Percentiles rank a stretch among this genome's conserved stretches.
Conservation (phyloP, 2,329 filamentous ascomycete genomes). For the Tolypocladium paradoxum region DNA sequence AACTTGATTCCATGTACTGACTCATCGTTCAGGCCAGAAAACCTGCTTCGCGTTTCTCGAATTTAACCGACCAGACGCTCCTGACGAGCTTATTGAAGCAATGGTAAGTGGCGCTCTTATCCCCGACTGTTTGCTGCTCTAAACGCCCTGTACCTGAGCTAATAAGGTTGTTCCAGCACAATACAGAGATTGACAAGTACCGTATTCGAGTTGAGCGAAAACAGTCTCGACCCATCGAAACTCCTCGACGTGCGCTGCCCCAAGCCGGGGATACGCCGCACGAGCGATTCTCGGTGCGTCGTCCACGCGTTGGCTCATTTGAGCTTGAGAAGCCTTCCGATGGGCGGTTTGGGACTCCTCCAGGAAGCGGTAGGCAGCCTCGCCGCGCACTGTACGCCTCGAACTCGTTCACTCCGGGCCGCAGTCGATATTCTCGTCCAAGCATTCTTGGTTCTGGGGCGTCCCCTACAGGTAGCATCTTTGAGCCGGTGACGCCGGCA, state of each 20-base stretch:
- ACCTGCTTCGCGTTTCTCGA: slow-evolving; percentile 27
- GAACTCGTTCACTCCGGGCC: slow-evolving; percentile 3
- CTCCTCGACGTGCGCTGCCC: slow-evolving; percentile 6
- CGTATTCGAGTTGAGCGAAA: slow-evolving; percentile 28
- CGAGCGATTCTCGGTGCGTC: background rate
- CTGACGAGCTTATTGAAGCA: slow-evolving; percentile 22
- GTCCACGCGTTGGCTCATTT: slow-evolving; percentile 2
- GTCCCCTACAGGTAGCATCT: slow-evolving; percentile 1
- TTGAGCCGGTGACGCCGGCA: background rate
- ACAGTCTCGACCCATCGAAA: slow-evolving; percentile 12
- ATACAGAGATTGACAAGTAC: slow-evolving; percentile 17
- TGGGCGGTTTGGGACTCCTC: background rate
- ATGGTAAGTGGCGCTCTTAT: slow-evolving; percentile 23
- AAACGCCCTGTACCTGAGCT: slow-evolving; percentile 1
- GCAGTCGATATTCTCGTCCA: slow-evolving; percentile 3
- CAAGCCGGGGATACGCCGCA: background rate
- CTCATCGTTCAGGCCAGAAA: slow-evolving; percentile 4
- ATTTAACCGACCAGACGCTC: slow-evolving; percentile 24
- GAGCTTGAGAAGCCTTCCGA: slow-evolving; percentile 1
- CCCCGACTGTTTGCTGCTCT: too few species aligned
- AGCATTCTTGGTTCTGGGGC: slow-evolving; percentile 5
- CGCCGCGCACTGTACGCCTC: slow-evolving; percentile 1
- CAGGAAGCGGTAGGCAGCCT: background rate
- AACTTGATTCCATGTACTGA: background rate
- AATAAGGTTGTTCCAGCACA: slow-evolving; percentile 17